phyloP scores from a whole-genome alignment of 257 asterid species.

The Scutellaria baicalensis region DNA sequence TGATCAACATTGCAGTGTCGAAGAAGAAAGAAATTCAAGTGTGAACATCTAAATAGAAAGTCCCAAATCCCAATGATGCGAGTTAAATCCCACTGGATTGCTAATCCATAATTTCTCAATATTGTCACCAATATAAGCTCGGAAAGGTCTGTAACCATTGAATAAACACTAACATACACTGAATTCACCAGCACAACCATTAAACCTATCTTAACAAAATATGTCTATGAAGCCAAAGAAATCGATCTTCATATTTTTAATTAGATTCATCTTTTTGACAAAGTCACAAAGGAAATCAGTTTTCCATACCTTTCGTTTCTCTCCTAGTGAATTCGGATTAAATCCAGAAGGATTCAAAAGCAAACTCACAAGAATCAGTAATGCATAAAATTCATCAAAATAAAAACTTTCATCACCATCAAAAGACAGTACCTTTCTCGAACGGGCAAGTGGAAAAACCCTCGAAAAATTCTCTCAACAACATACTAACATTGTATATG shows the following conservation, averaged over 20 bases:
- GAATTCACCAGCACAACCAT: background rate
- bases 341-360: background rate
- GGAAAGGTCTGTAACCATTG: background rate
- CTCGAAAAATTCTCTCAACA: background rate
- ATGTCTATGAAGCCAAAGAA: background rate
- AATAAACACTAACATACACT: background rate
- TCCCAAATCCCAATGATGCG: background rate
- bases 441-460: conserved; percentile 5
- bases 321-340: background rate
- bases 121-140: background rate
- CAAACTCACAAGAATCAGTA: background rate
- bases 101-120: background rate
- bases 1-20: background rate
- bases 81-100: background rate
- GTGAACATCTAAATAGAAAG: background rate
- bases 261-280: background rate
- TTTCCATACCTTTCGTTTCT: background rate
- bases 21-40: background rate
- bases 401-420: background rate
- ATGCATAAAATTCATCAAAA: background rate
- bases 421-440: background rate
- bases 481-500: background rate
- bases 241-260: background rate
- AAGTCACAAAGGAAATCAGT: background rate
- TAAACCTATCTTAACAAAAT: background rate